Base-by-base conservation (phyloP, 768 basidiomycete genomes). In the Suillus paluster region DNA sequence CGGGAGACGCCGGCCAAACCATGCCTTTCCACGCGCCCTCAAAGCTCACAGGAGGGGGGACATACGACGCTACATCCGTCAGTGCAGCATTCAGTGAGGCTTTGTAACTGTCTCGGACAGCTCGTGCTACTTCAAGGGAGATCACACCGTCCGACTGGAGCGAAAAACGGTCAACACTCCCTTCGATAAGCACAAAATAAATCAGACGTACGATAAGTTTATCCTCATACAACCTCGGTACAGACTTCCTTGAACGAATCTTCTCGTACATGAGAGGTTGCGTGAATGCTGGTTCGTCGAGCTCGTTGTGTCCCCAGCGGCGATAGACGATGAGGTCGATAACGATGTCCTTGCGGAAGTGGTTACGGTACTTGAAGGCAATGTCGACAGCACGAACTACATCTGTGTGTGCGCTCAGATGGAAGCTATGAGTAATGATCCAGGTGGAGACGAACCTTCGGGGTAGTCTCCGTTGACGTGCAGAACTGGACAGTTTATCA, bases 391-490 rank as follows among this genome's bases (percentile, higher is more conserved):
- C 94, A 8, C 89, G 84, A 1, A 87, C 86, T 5, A 97, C 95
- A 65, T 96, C 94, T 91, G 53, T 12, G n/a, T 53, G 38, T 42
- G 38, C 21, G 11, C 41, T 27, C 36, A 27, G 27, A 54, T 41
- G 34, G 15, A 4, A 2, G 2, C 14, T 30, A 30, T 33, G 52
- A 53, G 15, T 17, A 15, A 5, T 48, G 62, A 23, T 44, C 1
- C 1, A 9, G 38, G 23, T 33, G 27, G 14, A 6, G 17, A 57
- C 42, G 46, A 61, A 78, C 92, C 92, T 83, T 97, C 94, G 0
- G 94, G 93, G 71, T 90, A 79, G 72, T 97, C 95, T 6, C 95
- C 95, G 65, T 96, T 97, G 62, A 95, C 93, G 64, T 97, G 95
- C 21, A 97, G 72, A 5, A 96, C 86, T 1, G 95, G 95, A 0